Conservation (phyloP, 768 basidiomycete species). For the Chiua virens region DNA sequence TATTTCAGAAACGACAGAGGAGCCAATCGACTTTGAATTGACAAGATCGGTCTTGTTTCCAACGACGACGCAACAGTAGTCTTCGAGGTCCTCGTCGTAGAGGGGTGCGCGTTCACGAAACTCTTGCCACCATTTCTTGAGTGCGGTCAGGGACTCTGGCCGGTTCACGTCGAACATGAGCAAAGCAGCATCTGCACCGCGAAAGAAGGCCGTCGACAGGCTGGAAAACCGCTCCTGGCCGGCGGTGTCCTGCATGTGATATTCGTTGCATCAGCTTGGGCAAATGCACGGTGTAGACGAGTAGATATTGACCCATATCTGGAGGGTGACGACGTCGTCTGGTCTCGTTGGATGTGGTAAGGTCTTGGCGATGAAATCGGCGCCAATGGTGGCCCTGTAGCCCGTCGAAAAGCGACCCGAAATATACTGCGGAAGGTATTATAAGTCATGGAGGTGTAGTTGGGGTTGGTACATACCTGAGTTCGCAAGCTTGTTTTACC, state of each 20-base stretch:
- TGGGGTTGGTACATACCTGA: constrained; percentile 47
- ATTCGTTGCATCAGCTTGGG: constrained; percentile 2
- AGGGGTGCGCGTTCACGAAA: constrained; percentile 70
- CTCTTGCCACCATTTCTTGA: constrained; percentile 78
- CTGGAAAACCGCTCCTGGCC: constrained; percentile 88
- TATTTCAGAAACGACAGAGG: constrained; percentile 32
- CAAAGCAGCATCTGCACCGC: constrained; percentile 79
- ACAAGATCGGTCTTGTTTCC: constrained; percentile 77
- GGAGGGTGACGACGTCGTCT: constrained; percentile 61
- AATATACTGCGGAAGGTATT: constrained; percentile 64
- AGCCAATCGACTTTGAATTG: constrained; percentile 5
- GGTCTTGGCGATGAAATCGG: constrained; percentile 83
- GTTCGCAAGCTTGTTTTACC: constrained; percentile 81
- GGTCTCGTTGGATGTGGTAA: constrained; percentile 58
- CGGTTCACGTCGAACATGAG: constrained; percentile 80
- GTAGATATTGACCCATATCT: constrained; percentile 56
- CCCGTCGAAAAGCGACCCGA: constrained; percentile 71
- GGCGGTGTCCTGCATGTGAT: constrained; percentile 63
- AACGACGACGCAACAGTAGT: constrained; percentile 71
- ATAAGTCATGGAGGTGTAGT: not conserved
- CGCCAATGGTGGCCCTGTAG: constrained; percentile 84
- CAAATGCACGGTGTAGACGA: not conserved
- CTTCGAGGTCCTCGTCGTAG: constrained; percentile 56
- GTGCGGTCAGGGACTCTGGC: constrained; percentile 54
- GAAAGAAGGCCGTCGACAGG: constrained; percentile 79